These are phyloP conservation scores for Pichia pseudocactophila DNA, from an alignment of 805 yeast genomes.

Conservation along the genomic window DNA sequence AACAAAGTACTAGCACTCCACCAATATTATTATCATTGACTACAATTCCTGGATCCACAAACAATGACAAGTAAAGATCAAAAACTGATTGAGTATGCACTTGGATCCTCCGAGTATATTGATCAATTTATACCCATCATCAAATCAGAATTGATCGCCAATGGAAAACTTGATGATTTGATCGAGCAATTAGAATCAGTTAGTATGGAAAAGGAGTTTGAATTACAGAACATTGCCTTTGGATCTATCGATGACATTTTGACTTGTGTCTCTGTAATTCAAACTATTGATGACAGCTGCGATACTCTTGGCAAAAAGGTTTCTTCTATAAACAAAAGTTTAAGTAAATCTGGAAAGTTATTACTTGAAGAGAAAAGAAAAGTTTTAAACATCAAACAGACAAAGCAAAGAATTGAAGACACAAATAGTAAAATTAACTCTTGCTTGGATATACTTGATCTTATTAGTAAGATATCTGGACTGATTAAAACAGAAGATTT, in stretches of 20 bases:
- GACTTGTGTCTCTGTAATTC: slow-evolving; percentile 53
- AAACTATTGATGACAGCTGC: slow-evolving; percentile 50
- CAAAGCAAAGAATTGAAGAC: slow-evolving; percentile 59
- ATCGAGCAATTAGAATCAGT: slow-evolving; percentile 46
- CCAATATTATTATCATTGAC: no score
- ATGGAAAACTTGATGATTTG: slow-evolving; percentile 47
- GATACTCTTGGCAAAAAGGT: slow-evolving; percentile 48
- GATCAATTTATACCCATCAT: slow-evolving; percentile 76
- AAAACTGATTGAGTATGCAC: slow-evolving; percentile 27
- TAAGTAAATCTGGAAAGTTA: slow-evolving; percentile 58
- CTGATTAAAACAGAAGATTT: slow-evolving; percentile 65
- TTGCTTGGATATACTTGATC: slow-evolving; percentile 74
- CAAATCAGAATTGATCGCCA: slow-evolving; percentile 46
- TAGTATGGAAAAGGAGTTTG: slow-evolving; percentile 52
- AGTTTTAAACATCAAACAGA: slow-evolving; percentile 52
- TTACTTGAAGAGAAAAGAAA: slow-evolving; percentile 54
- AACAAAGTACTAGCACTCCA: no score
- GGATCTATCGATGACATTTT: slow-evolving; percentile 48
- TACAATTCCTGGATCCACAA: no score
- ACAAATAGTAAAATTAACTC: slow-evolving; percentile 60
- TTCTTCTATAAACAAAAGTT: slow-evolving; percentile 42
- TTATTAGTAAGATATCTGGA: slow-evolving; percentile 79
- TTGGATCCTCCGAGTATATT: slow-evolving; percentile 57
- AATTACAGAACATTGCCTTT: slow-evolving; percentile 54
- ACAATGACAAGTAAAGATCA: slow-evolving; percentile 1